A percentile compares a stretch with the other conserved stretches of the same genome.
Evolutionary conservation across 2,329 filamentous ascomycete genomes (phyloP).

Genomic region (Diaporthe sp.): DNA sequence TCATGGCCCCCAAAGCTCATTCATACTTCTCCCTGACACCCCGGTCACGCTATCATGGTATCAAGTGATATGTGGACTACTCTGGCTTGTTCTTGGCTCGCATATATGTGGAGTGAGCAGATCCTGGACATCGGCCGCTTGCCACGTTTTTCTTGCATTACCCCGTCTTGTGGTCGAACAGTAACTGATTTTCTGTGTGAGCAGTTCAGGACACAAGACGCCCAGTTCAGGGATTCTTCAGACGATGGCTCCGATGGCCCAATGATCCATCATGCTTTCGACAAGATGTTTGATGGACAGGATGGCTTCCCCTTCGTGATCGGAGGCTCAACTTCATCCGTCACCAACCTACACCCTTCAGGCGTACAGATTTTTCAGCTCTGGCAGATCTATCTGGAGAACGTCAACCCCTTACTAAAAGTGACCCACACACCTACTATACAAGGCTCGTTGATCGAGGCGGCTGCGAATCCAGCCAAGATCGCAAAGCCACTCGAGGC

Average conservation of each 20-base stretch:
- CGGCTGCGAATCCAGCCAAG: slow-evolving; percentile 66
- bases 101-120: neutral
- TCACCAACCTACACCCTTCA: slow-evolving; percentile 64
- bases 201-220: slow-evolving; percentile 63
- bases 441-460: slow-evolving; percentile 74
- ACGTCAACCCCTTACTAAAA: slow-evolving; percentile 77
- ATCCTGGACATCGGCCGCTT: neutral
- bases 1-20: neutral
- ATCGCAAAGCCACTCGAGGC: slow-evolving; percentile 71
- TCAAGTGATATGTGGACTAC: neutral
- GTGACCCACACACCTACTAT: slow-evolving; percentile 76
- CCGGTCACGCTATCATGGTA: neutral
- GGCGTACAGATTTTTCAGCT: slow-evolving; percentile 72
- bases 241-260: slow-evolving; percentile 66
- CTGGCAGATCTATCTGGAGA: slow-evolving; percentile 79
- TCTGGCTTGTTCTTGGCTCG: neutral
- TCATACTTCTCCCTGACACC: neutral
- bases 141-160: neutral
- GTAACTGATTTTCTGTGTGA: neutral
- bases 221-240: slow-evolving; percentile 65
- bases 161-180: neutral
- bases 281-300: slow-evolving; percentile 68
- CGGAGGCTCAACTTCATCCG: slow-evolving; percentile 56
- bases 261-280: slow-evolving; percentile 69
- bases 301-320: slow-evolving; percentile 71